phyloP scores from a whole-genome alignment of 345 rosid genomes.

The Populus davidiana region DNA sequence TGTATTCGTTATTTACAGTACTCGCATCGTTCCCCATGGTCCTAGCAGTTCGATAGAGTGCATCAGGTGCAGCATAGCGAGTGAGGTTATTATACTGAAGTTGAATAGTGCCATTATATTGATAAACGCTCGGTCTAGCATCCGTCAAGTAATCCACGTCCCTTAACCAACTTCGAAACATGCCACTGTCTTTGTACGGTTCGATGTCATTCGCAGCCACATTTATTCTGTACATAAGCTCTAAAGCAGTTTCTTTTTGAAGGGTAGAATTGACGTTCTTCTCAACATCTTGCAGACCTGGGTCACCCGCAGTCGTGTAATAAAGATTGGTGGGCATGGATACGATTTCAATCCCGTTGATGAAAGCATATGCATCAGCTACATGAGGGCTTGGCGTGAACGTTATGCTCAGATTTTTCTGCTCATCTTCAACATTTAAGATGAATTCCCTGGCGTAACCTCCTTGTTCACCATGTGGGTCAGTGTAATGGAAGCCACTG shows the following conservation, averaged over 20 bases:
- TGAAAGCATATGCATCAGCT: slow-evolving; percentile 25
- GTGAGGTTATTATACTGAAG: no score
- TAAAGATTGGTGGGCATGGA: slow-evolving; percentile 38
- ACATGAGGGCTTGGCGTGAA: slow-evolving; percentile 24
- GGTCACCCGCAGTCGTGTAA: background rate
- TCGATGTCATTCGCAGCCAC: background rate
- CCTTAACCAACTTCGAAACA: slow-evolving; percentile 29
- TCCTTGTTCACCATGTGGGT: background rate
- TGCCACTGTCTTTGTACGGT: background rate
- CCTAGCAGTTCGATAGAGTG: slow-evolving; percentile 25
- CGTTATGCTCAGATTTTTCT: slow-evolving; percentile 23
- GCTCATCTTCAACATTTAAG: background rate
- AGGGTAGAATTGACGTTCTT: no score
- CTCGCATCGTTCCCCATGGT: slow-evolving; percentile 28
- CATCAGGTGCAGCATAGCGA: slow-evolving; percentile 33
- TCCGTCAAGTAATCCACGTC: background rate
- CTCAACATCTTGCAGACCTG: no score
- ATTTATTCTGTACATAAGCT: slow-evolving; percentile 29
- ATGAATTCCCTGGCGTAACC: slow-evolving; percentile 10
- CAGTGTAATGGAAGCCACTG: slow-evolving; percentile 14
- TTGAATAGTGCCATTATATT: rapidly evolving
- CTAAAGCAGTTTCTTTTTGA: slow-evolving; percentile 11
- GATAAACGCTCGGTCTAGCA: background rate
- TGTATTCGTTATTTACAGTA: background rate
- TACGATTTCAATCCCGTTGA: slow-evolving; percentile 40